These are phyloP conservation scores for Tephrocybe sp. DNA, from an alignment of 768 basidiomycete genomes.

Conservation along the genomic window DNA sequence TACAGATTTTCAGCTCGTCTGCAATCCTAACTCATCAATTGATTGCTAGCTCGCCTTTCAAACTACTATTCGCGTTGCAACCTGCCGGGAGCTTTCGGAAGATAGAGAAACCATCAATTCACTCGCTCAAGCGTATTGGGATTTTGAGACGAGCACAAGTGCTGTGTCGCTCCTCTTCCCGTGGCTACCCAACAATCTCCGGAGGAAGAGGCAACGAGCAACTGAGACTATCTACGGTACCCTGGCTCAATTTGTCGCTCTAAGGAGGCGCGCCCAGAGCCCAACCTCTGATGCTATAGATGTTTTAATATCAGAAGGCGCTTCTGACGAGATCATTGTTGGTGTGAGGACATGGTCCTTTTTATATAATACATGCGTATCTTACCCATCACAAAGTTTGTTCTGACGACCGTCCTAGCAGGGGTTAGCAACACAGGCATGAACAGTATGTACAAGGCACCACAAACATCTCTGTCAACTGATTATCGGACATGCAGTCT, in stretches of 20 bases:
- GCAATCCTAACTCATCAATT: neutral
- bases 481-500: conserved; percentile 20
- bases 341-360: conserved; percentile 14
- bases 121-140: conserved; percentile 9
- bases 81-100: conserved; percentile 17
- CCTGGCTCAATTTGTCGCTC: neutral
- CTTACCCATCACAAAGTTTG: conserved; percentile 20
- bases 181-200: conserved; percentile 20
- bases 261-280: neutral
- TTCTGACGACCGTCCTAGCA: conserved; percentile 33
- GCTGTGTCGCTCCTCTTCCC: conserved; percentile 17
- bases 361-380: neutral
- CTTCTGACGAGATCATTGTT: conserved; percentile 22
- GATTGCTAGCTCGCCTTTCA: conserved; percentile 14
- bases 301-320: conserved; percentile 16
- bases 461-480: neutral
- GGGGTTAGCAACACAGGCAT: conserved; percentile 35
- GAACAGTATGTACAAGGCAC: conserved; percentile 21
- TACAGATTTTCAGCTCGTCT: neutral
- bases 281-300: conserved; percentile 20
- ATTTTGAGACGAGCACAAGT: conserved; percentile 10
- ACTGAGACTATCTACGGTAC: neutral
- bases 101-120: conserved; percentile 6
- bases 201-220: conserved; percentile 3
- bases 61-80: conserved; percentile 13